Evolutionary conservation across 805 yeast species (phyloP), one percentile per base, ranked within the genome.

Genomic region (Saccharomycopsis oosterbeekiorum): DNA sequence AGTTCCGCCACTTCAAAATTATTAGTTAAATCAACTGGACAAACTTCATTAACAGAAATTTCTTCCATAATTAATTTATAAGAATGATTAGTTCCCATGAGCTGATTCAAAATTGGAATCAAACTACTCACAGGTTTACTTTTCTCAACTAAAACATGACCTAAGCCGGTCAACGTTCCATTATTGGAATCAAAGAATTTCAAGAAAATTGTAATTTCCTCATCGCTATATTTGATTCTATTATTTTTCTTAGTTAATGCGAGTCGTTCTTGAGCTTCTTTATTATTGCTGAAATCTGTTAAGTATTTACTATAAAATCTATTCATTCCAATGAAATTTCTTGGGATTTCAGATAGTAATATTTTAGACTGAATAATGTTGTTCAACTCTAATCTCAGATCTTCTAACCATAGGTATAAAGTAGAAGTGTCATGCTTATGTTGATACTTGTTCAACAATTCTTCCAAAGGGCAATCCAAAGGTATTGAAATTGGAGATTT

Each of bases 341-440:
- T 42, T 41, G 59, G 63, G 42, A 60, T 54, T 40, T 61, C 51
- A 8, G 58, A 53, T 24, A 56, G 47, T 9, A 24, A 17, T 47
- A 53, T 21, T 6, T 40, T 29, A 39, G 55, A 60, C 14, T 50
- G 26, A 34, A 58, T 59, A 37, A 61, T 54, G 14, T 43, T 57
- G 41, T 29, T 29, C 29, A 64, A 50, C 26, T 62, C 64, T 34
- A 60, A 36, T 58, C 66, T 57, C 17, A 73, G 66, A 64, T 89
- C 91, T 64, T 88, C 94, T 41, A 88, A 78, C 74, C 81, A 90
- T 42, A 89, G 73, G 41, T 82, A 80, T 68, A 83, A 73, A 69
- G 57, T 65, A 68, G 15, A 65, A 62, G 55, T 17, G 50, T 58
- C 40, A 21, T 41, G 29, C 15, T 41, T 39, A 47, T 47, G 53